Conservation (phyloP, 2,329 filamentous ascomycete genomes). For the Pezicula radicicola region DNA sequence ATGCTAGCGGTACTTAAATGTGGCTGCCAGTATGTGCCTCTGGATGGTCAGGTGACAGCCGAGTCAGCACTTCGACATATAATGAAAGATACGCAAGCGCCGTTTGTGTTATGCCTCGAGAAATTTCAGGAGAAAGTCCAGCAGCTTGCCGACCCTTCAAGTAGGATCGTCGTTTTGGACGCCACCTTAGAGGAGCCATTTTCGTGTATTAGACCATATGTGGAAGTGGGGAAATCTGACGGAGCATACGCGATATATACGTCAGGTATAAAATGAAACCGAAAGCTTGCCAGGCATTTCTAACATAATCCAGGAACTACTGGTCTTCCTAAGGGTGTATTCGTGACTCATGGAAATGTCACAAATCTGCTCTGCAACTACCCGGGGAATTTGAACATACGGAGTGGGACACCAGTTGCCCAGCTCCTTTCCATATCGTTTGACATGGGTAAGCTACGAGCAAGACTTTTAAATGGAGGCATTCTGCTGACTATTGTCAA, state of each 20-base stretch:
- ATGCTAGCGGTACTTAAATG: constrained; percentile 54
- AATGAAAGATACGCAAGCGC: constrained; percentile 41
- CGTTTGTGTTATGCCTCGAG: constrained; percentile 44
- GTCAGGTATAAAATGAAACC: constrained; percentile 36
- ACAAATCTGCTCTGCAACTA: constrained; percentile 49
- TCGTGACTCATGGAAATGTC: constrained; percentile 53
- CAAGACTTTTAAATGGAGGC: too few relatives aligned
- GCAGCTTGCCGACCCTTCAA: constrained; percentile 10
- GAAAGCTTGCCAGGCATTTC: constrained; percentile 2
- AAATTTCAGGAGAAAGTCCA: constrained; percentile 27
- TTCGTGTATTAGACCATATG: constrained; percentile 3
- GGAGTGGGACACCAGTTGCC: constrained; percentile 46
- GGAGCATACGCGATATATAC: constrained; percentile 21
- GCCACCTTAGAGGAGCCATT: not conserved
- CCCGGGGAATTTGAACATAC: constrained; percentile 49
- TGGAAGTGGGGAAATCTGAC: constrained; percentile 7
- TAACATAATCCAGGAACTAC: constrained; percentile 45
- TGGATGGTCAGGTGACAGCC: constrained; percentile 52
- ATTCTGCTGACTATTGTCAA: constrained; percentile 19
- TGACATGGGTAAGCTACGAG: constrained; percentile 51
- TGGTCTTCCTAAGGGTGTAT: constrained; percentile 81
- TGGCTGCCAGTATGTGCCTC: constrained; percentile 56
- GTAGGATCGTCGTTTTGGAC: constrained; percentile 13
- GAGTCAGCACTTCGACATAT: constrained; percentile 47
- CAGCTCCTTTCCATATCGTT: constrained; percentile 57